These are phyloP conservation scores for Bryum argenteum DNA, from an alignment of 225 moss, liverwort and hornwort species.

Conservation along the genomic window DNA sequence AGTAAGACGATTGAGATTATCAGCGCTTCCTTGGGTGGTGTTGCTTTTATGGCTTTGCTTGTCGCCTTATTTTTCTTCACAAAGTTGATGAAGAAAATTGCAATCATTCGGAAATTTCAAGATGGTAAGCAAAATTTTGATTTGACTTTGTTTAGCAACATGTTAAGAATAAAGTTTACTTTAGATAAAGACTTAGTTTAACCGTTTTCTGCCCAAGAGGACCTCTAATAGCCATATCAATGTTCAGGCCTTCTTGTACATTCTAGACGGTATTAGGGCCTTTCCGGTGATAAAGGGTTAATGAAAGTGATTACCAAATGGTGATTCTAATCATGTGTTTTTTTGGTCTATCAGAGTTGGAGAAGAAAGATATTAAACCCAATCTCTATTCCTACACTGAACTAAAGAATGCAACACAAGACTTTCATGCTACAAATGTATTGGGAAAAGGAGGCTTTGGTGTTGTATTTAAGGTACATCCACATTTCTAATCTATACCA, in stretches of 20 bases:
- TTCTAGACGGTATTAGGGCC: too few species aligned
- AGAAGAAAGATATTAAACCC: constrained; percentile 25
- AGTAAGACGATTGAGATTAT: constrained; percentile 23
- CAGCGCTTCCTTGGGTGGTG: neutral
- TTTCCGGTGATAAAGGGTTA: too few species aligned
- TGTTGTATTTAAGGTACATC: constrained; percentile 31
- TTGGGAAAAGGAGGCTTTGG: constrained; percentile 38
- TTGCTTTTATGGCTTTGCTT: constrained; percentile 2
- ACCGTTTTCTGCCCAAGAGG: too few species aligned
- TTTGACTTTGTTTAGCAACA: accelerated
- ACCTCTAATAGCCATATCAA: too few species aligned
- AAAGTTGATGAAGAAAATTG: constrained; percentile 18
- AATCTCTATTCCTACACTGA: constrained; percentile 26
- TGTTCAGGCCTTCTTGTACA: too few species aligned
- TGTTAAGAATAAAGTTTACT: too few species aligned
- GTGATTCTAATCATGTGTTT: neutral
- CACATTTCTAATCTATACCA: neutral
- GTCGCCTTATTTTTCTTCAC: neutral
- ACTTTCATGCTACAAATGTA: constrained; percentile 27
- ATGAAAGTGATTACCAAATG: neutral
- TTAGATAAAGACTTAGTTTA: too few species aligned
- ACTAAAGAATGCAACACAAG: constrained; percentile 30
- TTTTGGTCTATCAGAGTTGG: constrained; percentile 7
- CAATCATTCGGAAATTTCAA: constrained; percentile 6
- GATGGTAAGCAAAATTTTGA: neutral